phyloP scores from a whole-genome alignment of 75 land plant species.

The Pseudotsuga menziesii region DNA sequence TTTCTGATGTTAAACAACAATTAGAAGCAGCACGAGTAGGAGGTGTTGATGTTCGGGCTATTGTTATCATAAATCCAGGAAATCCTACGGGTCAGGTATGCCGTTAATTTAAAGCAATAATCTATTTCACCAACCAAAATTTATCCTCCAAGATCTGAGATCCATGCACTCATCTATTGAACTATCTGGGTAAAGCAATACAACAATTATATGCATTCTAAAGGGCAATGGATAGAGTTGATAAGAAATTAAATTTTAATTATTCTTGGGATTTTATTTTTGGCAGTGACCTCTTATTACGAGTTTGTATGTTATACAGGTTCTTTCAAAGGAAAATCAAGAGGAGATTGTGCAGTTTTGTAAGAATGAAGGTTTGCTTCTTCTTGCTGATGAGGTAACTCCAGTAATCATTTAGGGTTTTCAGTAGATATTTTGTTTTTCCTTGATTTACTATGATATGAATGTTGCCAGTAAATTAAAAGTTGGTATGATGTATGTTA shows the following conservation, averaged over 20 bases:
- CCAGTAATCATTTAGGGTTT: conserved; percentile 7
- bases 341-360: conserved; percentile 79
- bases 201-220: not conserved
- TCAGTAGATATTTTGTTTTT: conserved; percentile 3
- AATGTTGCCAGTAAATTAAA: not conserved
- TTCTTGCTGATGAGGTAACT: conserved; percentile 97
- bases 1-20: conserved; percentile 76
- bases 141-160: not conserved
- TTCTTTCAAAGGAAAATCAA: conserved; percentile 91
- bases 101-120: not conserved
- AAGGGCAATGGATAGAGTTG: not conserved
- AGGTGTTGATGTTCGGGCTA: conserved; percentile 84
- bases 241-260: not conserved
- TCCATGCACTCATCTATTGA: not conserved
- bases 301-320: conserved; percentile 38
- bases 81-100: conserved; percentile 99
- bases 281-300: not conserved
- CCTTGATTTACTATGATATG: not conserved
- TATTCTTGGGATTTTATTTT: conserved; percentile 1
- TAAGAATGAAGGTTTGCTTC: conserved; percentile 84
- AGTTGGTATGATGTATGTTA: not conserved
- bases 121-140: not conserved
- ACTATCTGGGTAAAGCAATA: not conserved
- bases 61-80: conserved; percentile 98
- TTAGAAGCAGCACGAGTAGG: conserved; percentile 67